Evolutionary conservation across 2,329 filamentous ascomycete genomes (phyloP), one percentile per base, ranked within the genome.

Genomic region (Cordyceps tenuipes): DNA sequence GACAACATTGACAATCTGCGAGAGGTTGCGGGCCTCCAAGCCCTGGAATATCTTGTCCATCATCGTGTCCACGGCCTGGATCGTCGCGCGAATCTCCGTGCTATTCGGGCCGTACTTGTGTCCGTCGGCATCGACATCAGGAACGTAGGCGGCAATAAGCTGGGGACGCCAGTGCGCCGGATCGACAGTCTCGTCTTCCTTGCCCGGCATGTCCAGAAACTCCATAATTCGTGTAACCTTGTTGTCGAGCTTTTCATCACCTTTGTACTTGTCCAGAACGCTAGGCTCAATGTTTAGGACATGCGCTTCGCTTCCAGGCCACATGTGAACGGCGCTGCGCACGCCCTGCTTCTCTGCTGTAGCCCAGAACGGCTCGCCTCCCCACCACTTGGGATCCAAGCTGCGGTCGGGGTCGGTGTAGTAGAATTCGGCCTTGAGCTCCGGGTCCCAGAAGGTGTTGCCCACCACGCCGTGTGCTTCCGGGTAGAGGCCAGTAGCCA

Each of bases 81-180:
- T 97, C 0, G 90, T 95, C 2, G 76, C 73, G 34, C 84, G 80
- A 61, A 96, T 95, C 73, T 97, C 89, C 0, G 93, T 97, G 72
- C 91, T 96, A 72, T 99, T 97, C 0, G 94, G 94, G 0, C 94
- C 94, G 70, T 88, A 96, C 59, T 79, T 83, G 73, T 99, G 94
- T 0, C 94, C 94, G 68, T 92, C 88, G 0, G 82, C 75, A 69
- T 99, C 94, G 5, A 99, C 90, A 66, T 96, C 87, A 1, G 94
- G 94, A 1, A 99, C 92, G 70, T 99, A 99, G 1, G 91, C 90
- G 21, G 91, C 91, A 65, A 99, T 94, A 9, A 99, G 79, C 71
- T 97, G 93, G 5, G 94, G 94, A 13, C 94, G 83, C 67, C 84
- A 82, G 29, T 82, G 73, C 26, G 77, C 70, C 2, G 75, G 70